Percentiles rank a stretch among this genome's conserved stretches.
Evolutionary conservation across 352 stramenopile genomes (phyloP).

Genomic region (Saprolegnia parasitica): DNA sequence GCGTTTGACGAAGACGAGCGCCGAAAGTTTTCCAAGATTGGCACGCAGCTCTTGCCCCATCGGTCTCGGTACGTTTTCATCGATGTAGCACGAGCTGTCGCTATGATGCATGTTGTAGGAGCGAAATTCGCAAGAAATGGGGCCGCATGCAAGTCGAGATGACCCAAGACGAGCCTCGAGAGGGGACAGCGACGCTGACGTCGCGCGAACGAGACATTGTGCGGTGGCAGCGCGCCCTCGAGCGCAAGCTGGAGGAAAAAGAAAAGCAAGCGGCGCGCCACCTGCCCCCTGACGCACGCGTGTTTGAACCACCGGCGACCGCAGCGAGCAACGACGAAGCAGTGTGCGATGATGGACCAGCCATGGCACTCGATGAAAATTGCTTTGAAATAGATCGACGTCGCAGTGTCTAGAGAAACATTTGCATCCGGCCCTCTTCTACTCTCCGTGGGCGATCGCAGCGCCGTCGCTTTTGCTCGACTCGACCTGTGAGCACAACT

Average conservation of each 20-base stretch:
- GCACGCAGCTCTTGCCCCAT: constrained; percentile 57
- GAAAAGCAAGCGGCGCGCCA: constrained; percentile 8
- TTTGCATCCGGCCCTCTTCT: constrained; percentile 77
- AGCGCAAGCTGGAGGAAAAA: constrained; percentile 21
- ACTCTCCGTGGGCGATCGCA: constrained; percentile 78
- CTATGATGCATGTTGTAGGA: neutral
- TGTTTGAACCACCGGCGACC: no score
- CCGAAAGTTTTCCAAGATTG: constrained; percentile 54
- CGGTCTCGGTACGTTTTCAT: constrained; percentile 32
- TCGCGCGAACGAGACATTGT: constrained; percentile 7
- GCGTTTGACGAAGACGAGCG: constrained; percentile 56
- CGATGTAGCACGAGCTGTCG: neutral
- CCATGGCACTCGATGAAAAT: no score
- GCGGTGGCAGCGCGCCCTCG: constrained; percentile 8
- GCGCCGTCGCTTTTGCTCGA: constrained; percentile 53
- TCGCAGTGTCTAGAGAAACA: constrained; percentile 48
- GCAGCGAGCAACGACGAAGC: neutral
- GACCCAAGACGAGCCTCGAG: neutral
- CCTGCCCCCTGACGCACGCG: no score
- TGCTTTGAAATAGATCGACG: neutral
- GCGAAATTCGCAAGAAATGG: constrained; percentile 28
- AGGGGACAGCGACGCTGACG: neutral
- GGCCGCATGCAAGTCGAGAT: constrained; percentile 12
- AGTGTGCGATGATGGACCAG: neutral
- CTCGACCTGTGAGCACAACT: constrained; percentile 79